A percentile compares a stretch with the other conserved stretches of the same genome.
Evolutionary conservation across 108 stramenopile genomes (phyloP).

Genomic region (Fragilaria crotonensis): DNA sequence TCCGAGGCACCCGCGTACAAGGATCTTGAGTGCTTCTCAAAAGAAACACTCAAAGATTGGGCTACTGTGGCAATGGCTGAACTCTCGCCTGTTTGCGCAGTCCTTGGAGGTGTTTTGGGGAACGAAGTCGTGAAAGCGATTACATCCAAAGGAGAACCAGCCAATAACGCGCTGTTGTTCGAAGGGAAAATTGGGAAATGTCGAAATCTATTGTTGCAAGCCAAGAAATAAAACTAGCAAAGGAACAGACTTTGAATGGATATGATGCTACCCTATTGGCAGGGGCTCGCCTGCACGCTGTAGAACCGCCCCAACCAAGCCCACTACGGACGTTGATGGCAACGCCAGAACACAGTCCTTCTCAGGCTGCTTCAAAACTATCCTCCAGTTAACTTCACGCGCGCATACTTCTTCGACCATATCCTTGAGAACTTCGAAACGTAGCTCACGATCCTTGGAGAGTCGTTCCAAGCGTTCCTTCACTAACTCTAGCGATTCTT

Average conservation of each 20-base stretch:
- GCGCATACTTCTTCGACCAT: conserved; percentile 74
- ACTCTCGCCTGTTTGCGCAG: conserved; percentile 83
- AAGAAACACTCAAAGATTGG: conserved; percentile 20
- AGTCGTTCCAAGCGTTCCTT: conserved; percentile 50
- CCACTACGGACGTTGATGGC: conserved; percentile 20
- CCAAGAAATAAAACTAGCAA: conserved; percentile 17
- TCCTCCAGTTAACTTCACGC: conserved; percentile 64
- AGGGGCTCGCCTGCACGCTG: conserved; percentile 29
- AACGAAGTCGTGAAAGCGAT: conserved; percentile 93
- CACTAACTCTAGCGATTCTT: conserved; percentile 43
- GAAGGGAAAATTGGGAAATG: conserved; percentile 69
- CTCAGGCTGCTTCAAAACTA: conserved; percentile 3
- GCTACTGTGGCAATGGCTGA: conserved; percentile 62
- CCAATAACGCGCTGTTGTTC: conserved; percentile 81
- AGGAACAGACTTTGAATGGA: no score
- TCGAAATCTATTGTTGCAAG: conserved; percentile 58
- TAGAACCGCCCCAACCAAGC: conserved; percentile 30
- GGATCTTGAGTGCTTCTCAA: not conserved
- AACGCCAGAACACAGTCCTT: conserved; percentile 11
- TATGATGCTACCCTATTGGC: conserved; percentile 30
- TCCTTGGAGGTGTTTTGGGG: conserved; percentile 88
- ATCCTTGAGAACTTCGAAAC: conserved; percentile 62
- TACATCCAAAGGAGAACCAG: conserved; percentile 86
- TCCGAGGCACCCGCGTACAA: not conserved
- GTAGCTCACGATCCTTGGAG: conserved; percentile 38